phyloP scores from a whole-genome alignment of 495 filamentous ascomycete species.

The Penicillium ochrochloron region DNA sequence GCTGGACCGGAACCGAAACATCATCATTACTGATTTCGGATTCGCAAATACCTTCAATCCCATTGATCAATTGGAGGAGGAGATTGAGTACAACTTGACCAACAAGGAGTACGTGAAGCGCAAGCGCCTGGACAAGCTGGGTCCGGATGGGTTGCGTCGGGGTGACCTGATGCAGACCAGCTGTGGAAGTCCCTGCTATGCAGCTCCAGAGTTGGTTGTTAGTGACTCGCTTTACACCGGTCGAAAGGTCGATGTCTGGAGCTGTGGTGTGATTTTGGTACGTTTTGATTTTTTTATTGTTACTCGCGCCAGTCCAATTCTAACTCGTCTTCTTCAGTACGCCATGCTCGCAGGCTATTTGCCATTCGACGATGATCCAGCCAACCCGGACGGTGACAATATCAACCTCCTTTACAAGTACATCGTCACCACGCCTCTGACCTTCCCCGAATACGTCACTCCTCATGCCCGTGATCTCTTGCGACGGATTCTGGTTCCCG shows the following conservation, averaged over 20 bases:
- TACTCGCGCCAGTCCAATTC: background rate
- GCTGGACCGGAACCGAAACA: slow-evolving; percentile 94
- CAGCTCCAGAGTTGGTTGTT: slow-evolving; percentile 95
- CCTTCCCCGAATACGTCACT: slow-evolving; percentile 98
- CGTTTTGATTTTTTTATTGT: slow-evolving; percentile 39
- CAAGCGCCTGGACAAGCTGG: slow-evolving; percentile 74
- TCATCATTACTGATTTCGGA: slow-evolving; percentile 99
- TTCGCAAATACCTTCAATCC: slow-evolving; percentile 98
- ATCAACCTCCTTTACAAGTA: slow-evolving; percentile 99
- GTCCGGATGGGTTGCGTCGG: slow-evolving; percentile 84
- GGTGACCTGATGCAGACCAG: slow-evolving; percentile 63
- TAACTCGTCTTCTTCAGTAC: slow-evolving; percentile 62
- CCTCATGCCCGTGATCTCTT: slow-evolving; percentile 94
- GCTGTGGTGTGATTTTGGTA: slow-evolving; percentile 98
- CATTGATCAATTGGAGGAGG: slow-evolving; percentile 82
- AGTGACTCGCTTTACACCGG: slow-evolving; percentile 98
- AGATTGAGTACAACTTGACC: slow-evolving; percentile 84
- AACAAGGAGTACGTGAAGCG: slow-evolving; percentile 85
- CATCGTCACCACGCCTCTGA: slow-evolving; percentile 95
- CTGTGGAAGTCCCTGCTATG: slow-evolving; percentile 78
- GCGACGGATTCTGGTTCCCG: slow-evolving; percentile 92
- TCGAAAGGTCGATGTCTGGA: slow-evolving; percentile 98
- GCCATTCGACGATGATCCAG: slow-evolving; percentile 98
- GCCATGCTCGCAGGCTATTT: slow-evolving; percentile 98
- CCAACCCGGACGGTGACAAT: slow-evolving; percentile 98